Conservation (phyloP, 23 red algal genomes). For the Gracilaria domingensis region DNA sequence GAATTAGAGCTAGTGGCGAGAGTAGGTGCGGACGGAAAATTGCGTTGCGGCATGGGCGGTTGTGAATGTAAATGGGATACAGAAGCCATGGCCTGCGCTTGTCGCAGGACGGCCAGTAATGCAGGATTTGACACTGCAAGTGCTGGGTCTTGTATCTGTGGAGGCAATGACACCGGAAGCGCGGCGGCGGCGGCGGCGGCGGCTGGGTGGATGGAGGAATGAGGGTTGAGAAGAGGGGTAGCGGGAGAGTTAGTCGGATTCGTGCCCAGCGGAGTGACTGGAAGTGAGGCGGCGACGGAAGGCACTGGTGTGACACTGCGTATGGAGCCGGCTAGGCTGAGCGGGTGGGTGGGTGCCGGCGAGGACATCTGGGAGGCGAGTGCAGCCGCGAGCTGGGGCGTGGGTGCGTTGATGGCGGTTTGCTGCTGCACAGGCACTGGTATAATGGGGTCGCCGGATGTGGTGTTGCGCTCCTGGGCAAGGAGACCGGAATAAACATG, state of each 20-base stretch:
- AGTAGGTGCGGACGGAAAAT: neutral
- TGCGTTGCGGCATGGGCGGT: neutral
- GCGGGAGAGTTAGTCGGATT: neutral
- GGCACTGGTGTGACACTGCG: neutral
- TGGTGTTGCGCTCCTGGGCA: constrained; percentile 20
- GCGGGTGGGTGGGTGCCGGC: neutral
- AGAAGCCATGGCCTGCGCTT: constrained; percentile 10
- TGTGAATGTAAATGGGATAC: neutral
- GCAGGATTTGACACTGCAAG: neutral
- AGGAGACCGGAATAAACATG: constrained; percentile 26
- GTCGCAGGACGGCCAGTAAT: constrained; percentile 20
- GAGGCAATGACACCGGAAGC: neutral
- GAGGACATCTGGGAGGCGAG: neutral
- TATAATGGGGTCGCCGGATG: neutral
- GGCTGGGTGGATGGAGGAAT: neutral
- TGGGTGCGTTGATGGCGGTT: neutral
- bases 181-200: neutral
- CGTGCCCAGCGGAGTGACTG: constrained; percentile 1
- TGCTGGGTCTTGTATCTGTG: neutral
- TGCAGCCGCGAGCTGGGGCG: neutral
- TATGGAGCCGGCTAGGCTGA: neutral
- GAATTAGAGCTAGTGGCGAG: neutral
- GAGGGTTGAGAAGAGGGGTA: neutral
- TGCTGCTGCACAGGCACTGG: neutral
- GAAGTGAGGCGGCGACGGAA: neutral